A percentile compares a stretch with the other conserved stretches of the same genome.
phyloP scores from a whole-genome alignment of 192 early-diverging fungal species.

The Gaertneriomyces sp. region DNA sequence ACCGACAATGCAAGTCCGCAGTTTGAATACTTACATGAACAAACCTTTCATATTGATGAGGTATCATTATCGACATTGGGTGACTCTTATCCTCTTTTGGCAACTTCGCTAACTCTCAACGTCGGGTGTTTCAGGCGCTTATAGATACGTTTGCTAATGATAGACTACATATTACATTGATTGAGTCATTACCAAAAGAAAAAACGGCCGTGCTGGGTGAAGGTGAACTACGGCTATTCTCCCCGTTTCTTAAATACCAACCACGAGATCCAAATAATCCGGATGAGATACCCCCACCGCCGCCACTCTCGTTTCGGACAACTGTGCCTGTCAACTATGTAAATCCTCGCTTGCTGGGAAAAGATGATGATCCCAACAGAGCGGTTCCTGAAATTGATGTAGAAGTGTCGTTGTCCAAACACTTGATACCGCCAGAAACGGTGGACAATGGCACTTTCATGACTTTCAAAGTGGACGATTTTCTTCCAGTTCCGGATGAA shows the following conservation, averaged over 20 bases:
- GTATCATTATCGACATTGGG: constrained; percentile 19
- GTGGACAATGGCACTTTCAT: constrained; percentile 51
- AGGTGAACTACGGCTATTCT: constrained; percentile 40
- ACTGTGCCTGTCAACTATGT: constrained; percentile 39
- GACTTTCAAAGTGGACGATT: constrained; percentile 43
- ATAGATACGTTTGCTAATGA: constrained; percentile 58
- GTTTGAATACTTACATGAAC: constrained; percentile 44
- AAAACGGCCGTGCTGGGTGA: constrained; percentile 55
- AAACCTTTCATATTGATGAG: constrained; percentile 54
- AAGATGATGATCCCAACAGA: constrained; percentile 34
- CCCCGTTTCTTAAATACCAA: constrained; percentile 43
- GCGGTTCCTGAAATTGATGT: constrained; percentile 32
- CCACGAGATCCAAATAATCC: constrained; percentile 38
- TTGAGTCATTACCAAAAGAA: constrained; percentile 62
- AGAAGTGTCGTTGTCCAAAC: constrained; percentile 44
- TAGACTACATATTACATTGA: constrained; percentile 43
- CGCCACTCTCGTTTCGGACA: constrained; percentile 32
- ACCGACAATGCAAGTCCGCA: constrained; percentile 48
- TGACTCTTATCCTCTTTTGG: neutral
- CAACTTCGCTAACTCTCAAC: neutral
- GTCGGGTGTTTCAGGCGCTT: constrained; percentile 33
- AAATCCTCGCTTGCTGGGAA: constrained; percentile 46
- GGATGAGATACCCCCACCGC: constrained; percentile 29
- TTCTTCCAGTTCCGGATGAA: constrained; percentile 57
- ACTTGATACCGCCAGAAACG: constrained; percentile 43